phyloP scores from a whole-genome alignment of 108 stramenopile genomes.

The Cyclotella baltica region DNA sequence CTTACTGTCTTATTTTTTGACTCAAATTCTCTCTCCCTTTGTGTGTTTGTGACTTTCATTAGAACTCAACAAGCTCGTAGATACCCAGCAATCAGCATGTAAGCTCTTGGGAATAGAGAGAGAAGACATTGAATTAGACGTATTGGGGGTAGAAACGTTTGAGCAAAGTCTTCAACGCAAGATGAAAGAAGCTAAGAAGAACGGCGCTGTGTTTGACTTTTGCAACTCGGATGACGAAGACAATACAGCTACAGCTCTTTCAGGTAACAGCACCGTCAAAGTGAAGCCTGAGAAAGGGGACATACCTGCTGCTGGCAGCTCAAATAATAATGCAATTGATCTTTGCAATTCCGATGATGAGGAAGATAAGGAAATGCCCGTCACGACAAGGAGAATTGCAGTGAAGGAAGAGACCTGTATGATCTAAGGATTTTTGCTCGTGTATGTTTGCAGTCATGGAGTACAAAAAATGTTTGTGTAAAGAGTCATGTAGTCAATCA shows the following conservation, averaged over 20 bases:
- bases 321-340: constrained; percentile 13
- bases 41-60: background rate
- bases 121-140: constrained; percentile 52
- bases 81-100: constrained; percentile 27
- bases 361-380: background rate
- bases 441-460: background rate
- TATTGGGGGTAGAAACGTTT: constrained; percentile 55
- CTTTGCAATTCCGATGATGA: constrained; percentile 31
- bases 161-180: constrained; percentile 40
- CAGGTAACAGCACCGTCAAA: background rate
- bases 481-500: no score
- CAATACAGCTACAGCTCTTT: background rate
- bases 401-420: constrained; percentile 15
- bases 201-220: constrained; percentile 45
- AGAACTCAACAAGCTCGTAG: constrained; percentile 36
- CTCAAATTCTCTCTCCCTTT: no score
- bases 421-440: background rate
- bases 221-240: constrained; percentile 45
- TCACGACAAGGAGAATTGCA: background rate
- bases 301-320: no score
- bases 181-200: constrained; percentile 45
- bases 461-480: background rate
- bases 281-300: constrained; percentile 21
- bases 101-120: constrained; percentile 52
- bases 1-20: background rate